Percentiles rank a stretch among this genome's conserved stretches.
Evolutionary conservation across 2,329 filamentous ascomycete genomes (phyloP).

Genomic region (Macrophomina pseudophaseolina): DNA sequence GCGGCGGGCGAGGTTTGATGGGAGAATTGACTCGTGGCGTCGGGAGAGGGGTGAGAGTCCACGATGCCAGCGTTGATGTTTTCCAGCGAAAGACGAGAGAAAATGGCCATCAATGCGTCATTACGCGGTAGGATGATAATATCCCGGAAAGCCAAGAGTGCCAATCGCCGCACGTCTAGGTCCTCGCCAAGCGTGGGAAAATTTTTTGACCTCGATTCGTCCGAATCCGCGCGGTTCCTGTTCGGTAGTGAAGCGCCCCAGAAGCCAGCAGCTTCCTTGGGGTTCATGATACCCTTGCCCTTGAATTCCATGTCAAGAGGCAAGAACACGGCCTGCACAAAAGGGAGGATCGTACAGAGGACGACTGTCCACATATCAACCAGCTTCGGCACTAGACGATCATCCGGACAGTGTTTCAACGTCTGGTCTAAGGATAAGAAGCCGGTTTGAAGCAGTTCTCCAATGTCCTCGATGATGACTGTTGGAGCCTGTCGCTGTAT

Average conservation of each 20-base stretch:
- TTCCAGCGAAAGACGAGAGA: slow-evolving; percentile 86
- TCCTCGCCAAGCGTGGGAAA: slow-evolving; percentile 59
- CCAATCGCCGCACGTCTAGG: slow-evolving; percentile 86
- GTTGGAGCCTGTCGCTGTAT: slow-evolving; percentile 74
- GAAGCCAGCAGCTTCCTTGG: slow-evolving; percentile 83
- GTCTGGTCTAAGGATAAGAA: slow-evolving; percentile 87
- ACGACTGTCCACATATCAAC: slow-evolving; percentile 95
- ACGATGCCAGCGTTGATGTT: slow-evolving; percentile 60
- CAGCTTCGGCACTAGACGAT: slow-evolving; percentile 84
- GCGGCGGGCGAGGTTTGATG: slow-evolving; percentile 38
- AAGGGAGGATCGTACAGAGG: slow-evolving; percentile 87
- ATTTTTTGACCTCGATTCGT: slow-evolving; percentile 49
- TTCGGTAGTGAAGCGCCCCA: slow-evolving; percentile 72
- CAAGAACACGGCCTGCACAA: slow-evolving; percentile 93
- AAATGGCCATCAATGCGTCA: slow-evolving; percentile 85
- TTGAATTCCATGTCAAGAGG: slow-evolving; percentile 93
- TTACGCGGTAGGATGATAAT: slow-evolving; percentile 86
- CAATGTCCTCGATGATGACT: slow-evolving; percentile 75
- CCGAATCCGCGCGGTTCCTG: slow-evolving; percentile 27
- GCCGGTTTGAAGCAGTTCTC: slow-evolving; percentile 77
- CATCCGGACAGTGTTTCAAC: slow-evolving; percentile 77
- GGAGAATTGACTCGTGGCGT: slow-evolving; percentile 8
- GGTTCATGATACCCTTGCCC: slow-evolving; percentile 79
- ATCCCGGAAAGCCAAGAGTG: slow-evolving; percentile 87
- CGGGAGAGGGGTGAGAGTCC: slow-evolving; percentile 26